Base-by-base conservation (phyloP, 805 yeast genomes). In the Starmerella bombicola region DNA sequence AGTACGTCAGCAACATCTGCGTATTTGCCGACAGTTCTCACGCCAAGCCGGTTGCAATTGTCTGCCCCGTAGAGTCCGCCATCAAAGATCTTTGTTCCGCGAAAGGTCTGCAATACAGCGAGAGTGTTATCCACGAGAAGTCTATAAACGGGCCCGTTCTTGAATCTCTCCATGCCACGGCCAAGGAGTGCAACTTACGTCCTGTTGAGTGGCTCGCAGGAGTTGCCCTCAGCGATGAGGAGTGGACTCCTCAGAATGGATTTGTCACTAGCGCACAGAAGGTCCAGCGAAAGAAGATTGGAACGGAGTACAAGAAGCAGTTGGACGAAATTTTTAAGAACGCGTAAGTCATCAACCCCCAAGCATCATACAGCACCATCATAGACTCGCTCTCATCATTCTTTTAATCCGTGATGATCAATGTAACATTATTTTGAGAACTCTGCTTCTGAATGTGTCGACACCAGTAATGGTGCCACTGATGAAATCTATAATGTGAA, bases 241-340 rank as follows among this genome's bases (percentile, higher is more conserved):
- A 91, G 67, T 91, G 98, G 97, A 91, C 97, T 30, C 97, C 98
- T 32, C 91, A 84, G 63, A 82, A 76, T 58, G 97, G 95, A 0
- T 83, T 67, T 51, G 93, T 88, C 42, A 85, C 97, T 13, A 77
- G 93, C 44, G 98, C 98, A 20, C 96, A 86, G 65, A 91, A 91
- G 66, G 71, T 91, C 56, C 95, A 88, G 69, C 80, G 98, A 69
- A 81, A 73, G 69, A 80, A 80, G 68, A 91, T 91, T 57, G 65
- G 83, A 52, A 73, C 69, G 24, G 73, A 77, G 46, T 80, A 78
- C 58, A 62, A 77, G 61, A 69, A 69, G 28, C 72, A 69, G 36
- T 81, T 91, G 54, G 81, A 80, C 46, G 66, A 65, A 45, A 71
- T 83, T 26, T 86, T 82, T 48, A 48, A 57, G 40, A 43, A 42